phyloP scores from a whole-genome alignment of 164 flowering plant species.

The Vitis rupestris region DNA sequence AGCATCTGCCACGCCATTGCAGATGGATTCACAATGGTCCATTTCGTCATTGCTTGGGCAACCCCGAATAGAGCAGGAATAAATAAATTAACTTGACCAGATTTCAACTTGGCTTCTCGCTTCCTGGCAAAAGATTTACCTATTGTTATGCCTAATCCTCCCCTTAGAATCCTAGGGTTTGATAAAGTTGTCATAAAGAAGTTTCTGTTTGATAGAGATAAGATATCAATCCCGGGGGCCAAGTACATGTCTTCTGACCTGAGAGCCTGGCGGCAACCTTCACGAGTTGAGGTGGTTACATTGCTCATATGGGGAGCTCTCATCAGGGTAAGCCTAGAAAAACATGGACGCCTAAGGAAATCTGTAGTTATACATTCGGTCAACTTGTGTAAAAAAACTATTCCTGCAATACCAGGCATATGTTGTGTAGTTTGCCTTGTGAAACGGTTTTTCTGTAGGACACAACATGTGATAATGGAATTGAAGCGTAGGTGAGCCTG shows the following conservation, averaged over 20 bases:
- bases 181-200: conserved; percentile 13
- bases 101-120: background rate
- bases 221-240: background rate
- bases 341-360: background rate
- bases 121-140: background rate
- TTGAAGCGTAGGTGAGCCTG: conserved; percentile 14
- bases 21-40: conserved; percentile 6
- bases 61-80: background rate
- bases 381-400: too few relatives aligned
- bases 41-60: conserved; percentile 13
- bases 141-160: background rate
- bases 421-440: background rate
- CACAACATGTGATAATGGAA: conserved; percentile 2
- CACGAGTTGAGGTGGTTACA: conserved; percentile 9
- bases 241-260: background rate
- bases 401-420: too few relatives aligned
- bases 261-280: background rate
- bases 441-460: conserved; percentile 7
- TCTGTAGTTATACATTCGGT: background rate
- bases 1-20: conserved; percentile 1
- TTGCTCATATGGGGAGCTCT: conserved; percentile 9
- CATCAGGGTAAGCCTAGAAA: conserved; percentile 2
- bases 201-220: conserved; percentile 4
- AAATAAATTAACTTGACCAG: background rate
- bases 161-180: background rate